Conservation (phyloP, 345 rosid genomes). For the Cardamine chenopodiifolia region DNA sequence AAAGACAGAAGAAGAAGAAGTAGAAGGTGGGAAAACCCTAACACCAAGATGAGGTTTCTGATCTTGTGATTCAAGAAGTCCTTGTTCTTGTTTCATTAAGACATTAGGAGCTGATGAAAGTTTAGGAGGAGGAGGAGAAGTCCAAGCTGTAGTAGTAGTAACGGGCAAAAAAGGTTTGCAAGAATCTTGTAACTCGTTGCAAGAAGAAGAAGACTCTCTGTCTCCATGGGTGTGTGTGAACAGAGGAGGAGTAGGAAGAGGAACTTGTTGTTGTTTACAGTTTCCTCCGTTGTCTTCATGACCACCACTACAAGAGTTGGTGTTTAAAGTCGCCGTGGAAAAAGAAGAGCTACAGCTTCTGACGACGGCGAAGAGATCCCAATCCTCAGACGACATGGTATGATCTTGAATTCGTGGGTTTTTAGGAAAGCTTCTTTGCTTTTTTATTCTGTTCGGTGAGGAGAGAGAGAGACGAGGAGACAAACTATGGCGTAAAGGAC, state of each 20-base stretch:
- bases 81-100: constrained; percentile 40
- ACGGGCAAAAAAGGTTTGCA: constrained; percentile 56
- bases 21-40: constrained; percentile 32
- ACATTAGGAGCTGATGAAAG: constrained; percentile 16
- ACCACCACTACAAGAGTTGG: constrained; percentile 27
- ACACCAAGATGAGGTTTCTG: constrained; percentile 32
- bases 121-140: constrained; percentile 29
- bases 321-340: constrained; percentile 1
- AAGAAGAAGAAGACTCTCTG: constrained; percentile 32
- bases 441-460: constrained; percentile 21
- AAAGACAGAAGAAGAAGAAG: constrained; percentile 39
- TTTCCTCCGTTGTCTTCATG: constrained; percentile 38
- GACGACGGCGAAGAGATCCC: constrained; percentile 88
- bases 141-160: constrained; percentile 31
- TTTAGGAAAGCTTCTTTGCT: constrained; percentile 30
- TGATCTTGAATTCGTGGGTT: not conserved
- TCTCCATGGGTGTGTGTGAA: constrained; percentile 30
- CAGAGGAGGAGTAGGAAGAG: constrained; percentile 33
- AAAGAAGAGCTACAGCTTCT: constrained; percentile 57
- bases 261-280: constrained; percentile 39
- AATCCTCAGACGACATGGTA: constrained; percentile 52
- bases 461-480: constrained; percentile 42
- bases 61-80: constrained; percentile 30
- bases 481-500: constrained; percentile 47
- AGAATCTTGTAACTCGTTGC: constrained; percentile 60